These are phyloP conservation scores for Phialophora tarda DNA, from an alignment of 2,329 filamentous ascomycete genomes.

Conservation along the genomic window DNA sequence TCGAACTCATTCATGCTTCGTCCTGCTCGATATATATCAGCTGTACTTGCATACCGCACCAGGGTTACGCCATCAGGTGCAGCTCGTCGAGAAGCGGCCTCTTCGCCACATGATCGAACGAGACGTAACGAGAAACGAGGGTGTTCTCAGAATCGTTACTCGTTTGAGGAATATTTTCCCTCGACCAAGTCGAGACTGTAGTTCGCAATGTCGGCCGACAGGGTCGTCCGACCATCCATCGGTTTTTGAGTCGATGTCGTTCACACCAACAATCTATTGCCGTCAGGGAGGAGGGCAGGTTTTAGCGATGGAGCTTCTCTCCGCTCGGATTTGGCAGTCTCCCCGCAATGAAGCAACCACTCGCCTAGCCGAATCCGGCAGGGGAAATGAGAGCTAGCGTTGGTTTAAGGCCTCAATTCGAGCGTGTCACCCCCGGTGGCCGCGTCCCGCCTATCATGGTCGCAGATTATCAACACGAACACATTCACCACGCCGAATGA, in stretches of 20 bases:
- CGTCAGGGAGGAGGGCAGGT: neutral
- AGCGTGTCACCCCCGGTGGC: neutral
- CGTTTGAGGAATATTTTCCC: neutral
- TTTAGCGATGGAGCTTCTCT: neutral
- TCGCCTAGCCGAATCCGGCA: neutral
- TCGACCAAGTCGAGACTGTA: neutral
- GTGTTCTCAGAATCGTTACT: neutral
- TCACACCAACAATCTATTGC: neutral
- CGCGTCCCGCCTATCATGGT: neutral
- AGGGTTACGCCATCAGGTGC: neutral
- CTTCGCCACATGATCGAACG: neutral
- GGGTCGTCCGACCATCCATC: neutral
- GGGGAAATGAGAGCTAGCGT: slow-evolving; percentile 7
- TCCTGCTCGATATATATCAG: neutral
- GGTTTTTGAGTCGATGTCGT: neutral
- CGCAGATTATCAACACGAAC: neutral
- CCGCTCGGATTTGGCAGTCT: neutral
- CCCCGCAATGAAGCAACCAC: neutral
- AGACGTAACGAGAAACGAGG: neutral
- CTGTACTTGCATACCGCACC: neutral
- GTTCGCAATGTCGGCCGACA: neutral
- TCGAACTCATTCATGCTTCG: neutral
- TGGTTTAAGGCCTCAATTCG: neutral
- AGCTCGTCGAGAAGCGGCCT: neutral
- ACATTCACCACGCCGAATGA: too few relatives aligned